Base-by-base conservation (phyloP, 1,284 basidiomycete genomes). In the Cystobasidium pallidum region DNA sequence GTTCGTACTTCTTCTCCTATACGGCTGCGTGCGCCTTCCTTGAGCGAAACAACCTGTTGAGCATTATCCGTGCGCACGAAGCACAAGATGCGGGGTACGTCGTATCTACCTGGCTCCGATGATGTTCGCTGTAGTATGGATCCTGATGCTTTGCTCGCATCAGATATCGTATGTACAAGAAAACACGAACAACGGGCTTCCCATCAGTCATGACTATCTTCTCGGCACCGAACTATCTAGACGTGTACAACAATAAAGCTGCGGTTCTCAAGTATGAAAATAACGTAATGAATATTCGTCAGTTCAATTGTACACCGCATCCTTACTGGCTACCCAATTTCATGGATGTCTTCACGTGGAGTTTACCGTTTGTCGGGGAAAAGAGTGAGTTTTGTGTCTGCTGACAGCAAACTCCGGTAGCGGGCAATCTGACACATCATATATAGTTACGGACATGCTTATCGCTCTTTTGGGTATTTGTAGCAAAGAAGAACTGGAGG, bases 261-360 rank as follows among this genome's bases (percentile, higher is more conserved):
- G 93, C 94, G 0, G 93, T 96, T 4, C 87, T 96, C 80, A 95
- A 96, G 83, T 95, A 96, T 80, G 94, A 96, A 81, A 91, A 90
- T 80, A 96, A 96, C 80, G 92, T 95, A 61, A 91, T 96, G 88
- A 96, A 96, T 80, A 93, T 93, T 78, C 87, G 83, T 54, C 93
- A 96, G 81, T 96, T 95, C 85, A 96, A 95, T 82, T 92, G 90
- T 80, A 94, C 91, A 4, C 93, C 93, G 17, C 93, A 96, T 81
- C 93, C 93, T 3, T 96, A 96, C 81, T 94, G 91, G 91, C 83
- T 99, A 49, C 95, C 95, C 2, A 99, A 98, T 83, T 98, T 98
- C 78, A 97, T 98, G 91, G 93, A 99, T 80, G 95, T 92, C 45
- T 99, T 99, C 81, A 98, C 95, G 0, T 99, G 96, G 96, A 93